These are phyloP conservation scores for Mycena citricolor DNA, from an alignment of 1,284 basidiomycete species.

Conservation along the genomic window DNA sequence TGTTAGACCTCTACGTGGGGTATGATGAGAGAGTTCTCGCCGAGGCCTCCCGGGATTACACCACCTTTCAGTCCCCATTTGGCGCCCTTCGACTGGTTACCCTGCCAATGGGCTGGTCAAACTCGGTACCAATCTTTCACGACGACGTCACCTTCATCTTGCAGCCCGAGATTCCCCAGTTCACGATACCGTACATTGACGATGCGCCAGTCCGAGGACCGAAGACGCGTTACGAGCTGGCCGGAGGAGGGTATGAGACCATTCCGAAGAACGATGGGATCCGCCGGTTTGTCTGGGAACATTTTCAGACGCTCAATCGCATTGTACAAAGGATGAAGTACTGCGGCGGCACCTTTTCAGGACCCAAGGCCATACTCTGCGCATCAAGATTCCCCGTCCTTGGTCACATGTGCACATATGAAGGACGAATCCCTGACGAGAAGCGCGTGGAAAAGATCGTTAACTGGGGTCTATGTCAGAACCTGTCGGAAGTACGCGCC, in stretches of 20 bases:
- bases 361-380: conserved; percentile 27
- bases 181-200: conserved; percentile 28
- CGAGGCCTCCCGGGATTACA: conserved; percentile 28
- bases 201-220: conserved; percentile 27
- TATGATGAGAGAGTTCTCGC: conserved; percentile 29
- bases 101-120: conserved; percentile 33
- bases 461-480: conserved; percentile 24
- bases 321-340: conserved; percentile 8
- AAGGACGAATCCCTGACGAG: conserved; percentile 28
- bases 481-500: conserved; percentile 25
- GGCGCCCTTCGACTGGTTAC: conserved; percentile 31
- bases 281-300: conserved; percentile 26
- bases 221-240: conserved; percentile 20
- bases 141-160: conserved; percentile 30
- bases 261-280: conserved; percentile 24
- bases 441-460: conserved; percentile 23
- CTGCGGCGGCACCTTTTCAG: conserved; percentile 25
- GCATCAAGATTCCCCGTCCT: conserved; percentile 23
- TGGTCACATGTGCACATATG: conserved; percentile 28
- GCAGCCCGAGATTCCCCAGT: conserved; percentile 28
- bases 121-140: conserved; percentile 31
- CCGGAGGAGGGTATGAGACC: conserved; percentile 19
- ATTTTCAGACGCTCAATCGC: conserved; percentile 15
- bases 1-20: conserved; percentile 35
- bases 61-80: conserved; percentile 32